Conservation (phyloP, 257 asterid species). For the Solanum arcanum region DNA sequence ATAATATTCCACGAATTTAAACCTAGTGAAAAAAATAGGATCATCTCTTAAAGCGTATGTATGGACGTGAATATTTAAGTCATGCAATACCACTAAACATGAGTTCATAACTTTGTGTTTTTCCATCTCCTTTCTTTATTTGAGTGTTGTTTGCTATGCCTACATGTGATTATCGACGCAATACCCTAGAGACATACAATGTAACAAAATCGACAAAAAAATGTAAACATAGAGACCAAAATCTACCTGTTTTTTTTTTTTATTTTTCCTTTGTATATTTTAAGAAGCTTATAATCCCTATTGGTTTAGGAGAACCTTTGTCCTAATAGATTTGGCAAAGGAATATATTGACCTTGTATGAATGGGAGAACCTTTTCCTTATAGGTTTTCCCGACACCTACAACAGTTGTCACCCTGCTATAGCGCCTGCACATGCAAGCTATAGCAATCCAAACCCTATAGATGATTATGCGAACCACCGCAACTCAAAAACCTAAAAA, state of each 20-base stretch:
- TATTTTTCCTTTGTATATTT: too few relatives aligned
- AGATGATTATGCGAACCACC: rapidly evolving
- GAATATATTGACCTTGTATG: neutral
- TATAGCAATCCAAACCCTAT: rapidly evolving
- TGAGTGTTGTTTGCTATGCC: neutral
- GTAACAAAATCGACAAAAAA: neutral
- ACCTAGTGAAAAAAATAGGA: neutral
- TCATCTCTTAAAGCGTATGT: too few relatives aligned
- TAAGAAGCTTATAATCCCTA: neutral
- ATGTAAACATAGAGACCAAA: neutral
- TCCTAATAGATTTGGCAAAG: neutral
- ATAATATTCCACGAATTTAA: too few relatives aligned
- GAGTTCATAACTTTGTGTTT: neutral
- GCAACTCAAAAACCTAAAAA: too few relatives aligned
- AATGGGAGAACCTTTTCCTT: neutral
- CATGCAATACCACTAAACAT: neutral
- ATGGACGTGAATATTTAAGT: neutral
- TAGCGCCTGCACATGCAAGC: neutral
- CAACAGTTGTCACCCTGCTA: neutral
- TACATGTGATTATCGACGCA: neutral
- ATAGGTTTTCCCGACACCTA: neutral
- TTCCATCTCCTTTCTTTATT: neutral
- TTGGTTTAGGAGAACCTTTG: neutral
- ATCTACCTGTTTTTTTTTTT: neutral
- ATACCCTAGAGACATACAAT: neutral